Evolutionary conservation across 768 basidiomycete species (phyloP), one percentile per base, ranked within the genome.

Genomic region (Lactarius vividus): DNA sequence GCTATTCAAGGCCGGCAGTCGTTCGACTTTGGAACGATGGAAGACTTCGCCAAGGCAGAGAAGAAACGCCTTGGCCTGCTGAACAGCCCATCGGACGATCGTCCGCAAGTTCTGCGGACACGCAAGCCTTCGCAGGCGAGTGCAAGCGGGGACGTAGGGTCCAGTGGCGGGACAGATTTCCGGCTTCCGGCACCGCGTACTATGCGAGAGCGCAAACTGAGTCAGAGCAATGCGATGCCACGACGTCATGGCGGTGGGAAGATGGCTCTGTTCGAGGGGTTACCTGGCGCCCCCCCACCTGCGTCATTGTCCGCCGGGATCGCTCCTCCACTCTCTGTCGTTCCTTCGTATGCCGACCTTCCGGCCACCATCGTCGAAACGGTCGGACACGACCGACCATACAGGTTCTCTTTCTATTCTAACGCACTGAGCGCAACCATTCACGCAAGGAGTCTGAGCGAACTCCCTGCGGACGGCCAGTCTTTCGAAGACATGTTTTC

Each of bases 371-470:
- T n/a, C 35, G 59, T 39, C 62, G 71, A 9, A 0, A 60, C 53
- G 16, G 69, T 69, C 2, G 76, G 76, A 1, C 89, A 94, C 69
- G 94, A 95, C 72, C 82, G 94, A 72, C 96, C 96, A 10, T 98
- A 98, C 74, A 85, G 97, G 54, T 99, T 98, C 79, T 98, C 97
- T 0, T 99, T 98, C 79, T 99, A 98, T 78, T 98, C 94, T 20
- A 98, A 97, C 72, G 84, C 89, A 4, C 80, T 97, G 57, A 87
- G 89, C 3, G 90, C 94, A 0, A 98, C 97, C 1, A 98, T 99
- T 57, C 96, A 98, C 78, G 92, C 97, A 0, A 85, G 95, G 20
- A 95, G 90, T 68, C 78, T 99, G 18, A 88, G 91, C 63, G 97
- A 99, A 75, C 83, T 99, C 18, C 97, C 97, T 0, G 93, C 91